Evolutionary conservation across 139 green algal genomes (phyloP), one percentile per base, ranked within the genome.

Genomic region (Asterochloris sp.): DNA sequence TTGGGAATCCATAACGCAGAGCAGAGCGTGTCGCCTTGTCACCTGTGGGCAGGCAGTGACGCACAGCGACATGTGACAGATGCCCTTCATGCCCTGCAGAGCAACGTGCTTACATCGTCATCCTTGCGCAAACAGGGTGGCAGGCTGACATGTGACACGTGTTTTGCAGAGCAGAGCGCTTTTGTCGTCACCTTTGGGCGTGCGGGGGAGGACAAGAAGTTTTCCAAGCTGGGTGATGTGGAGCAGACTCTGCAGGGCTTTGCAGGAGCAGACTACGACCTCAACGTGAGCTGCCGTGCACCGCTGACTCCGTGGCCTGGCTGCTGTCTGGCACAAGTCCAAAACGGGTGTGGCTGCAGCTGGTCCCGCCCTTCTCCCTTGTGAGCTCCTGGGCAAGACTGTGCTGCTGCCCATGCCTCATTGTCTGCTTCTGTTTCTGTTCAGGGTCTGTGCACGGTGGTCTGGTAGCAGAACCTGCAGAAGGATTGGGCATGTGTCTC

Each of bases 261-360:
- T 89, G 92, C 93, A 17, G 92, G 92, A n/a, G 94, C 94, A 21
- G 94, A 98, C 86, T 96, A 96, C 76, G 87, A 96, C 61, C 88
- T 97, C 78, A 91, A 93, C 85, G 92, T 93, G 63, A 54, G 38
- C 38, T 54, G 38, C 38, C 38, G 6, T 54, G 38, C 38, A 54
- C 38, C 38, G 2, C 38, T 54, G 38, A 54, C 38, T 54, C 6
- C 38, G 6, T 54, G 38, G 4, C 38, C 38, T 54, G 38, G 38
- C 38, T 54, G 38, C 4, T 54, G 38, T 2, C 38, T 54, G 38
- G 38, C 38, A 54, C 38, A 54, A 54, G 38, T 54, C 38, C 6
- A 6, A 54, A 54, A 6, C 38, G 38, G n/a, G n/a, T n/a, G n/a
- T n/a, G n/a, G n/a, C 54, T 21, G 54, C 27, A 24, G 75, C 13